These are phyloP conservation scores for Verticillium zaregamsianum DNA, from an alignment of 2,329 filamentous ascomycete genomes.

Conservation along the genomic window DNA sequence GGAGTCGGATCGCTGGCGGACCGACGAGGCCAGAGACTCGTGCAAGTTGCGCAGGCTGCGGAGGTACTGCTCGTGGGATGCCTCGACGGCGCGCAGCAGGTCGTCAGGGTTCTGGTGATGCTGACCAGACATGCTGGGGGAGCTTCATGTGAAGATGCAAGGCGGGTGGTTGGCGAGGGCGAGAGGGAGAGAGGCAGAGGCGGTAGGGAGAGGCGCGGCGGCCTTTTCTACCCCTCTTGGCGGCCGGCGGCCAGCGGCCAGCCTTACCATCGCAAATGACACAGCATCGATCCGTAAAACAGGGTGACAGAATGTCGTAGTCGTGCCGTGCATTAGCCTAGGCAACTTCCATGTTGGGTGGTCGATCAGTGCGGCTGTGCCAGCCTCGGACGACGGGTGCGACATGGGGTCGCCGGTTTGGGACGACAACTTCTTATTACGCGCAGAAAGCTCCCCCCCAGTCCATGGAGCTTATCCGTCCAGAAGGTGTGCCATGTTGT, in stretches of 20 bases:
- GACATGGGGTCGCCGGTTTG: not conserved
- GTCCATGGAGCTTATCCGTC: not conserved
- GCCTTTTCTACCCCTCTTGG: conserved; percentile 2
- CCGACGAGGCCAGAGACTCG: conserved; percentile 16
- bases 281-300: not conserved
- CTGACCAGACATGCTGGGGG: conserved; percentile 11
- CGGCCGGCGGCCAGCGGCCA: not conserved
- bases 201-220: not conserved
- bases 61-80: conserved; percentile 29
- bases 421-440: not conserved
- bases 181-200: not conserved
- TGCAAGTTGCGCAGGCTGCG: conserved; percentile 23
- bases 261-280: not conserved
- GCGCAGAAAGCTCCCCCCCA: not conserved
- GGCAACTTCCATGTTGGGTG: conserved; percentile 1
- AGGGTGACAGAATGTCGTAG: not conserved
- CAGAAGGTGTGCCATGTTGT: not conserved
- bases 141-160: not conserved
- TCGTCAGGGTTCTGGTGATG: conserved; percentile 25
- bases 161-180: no score
- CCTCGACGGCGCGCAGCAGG: conserved; percentile 26
- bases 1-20: conserved; percentile 5
- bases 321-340: conserved; percentile 4
- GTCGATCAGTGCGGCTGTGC: conserved; percentile 8
- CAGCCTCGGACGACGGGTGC: not conserved